Evolutionary conservation across 768 basidiomycete species (phyloP).

Genomic region (Pleurotus giganteus): DNA sequence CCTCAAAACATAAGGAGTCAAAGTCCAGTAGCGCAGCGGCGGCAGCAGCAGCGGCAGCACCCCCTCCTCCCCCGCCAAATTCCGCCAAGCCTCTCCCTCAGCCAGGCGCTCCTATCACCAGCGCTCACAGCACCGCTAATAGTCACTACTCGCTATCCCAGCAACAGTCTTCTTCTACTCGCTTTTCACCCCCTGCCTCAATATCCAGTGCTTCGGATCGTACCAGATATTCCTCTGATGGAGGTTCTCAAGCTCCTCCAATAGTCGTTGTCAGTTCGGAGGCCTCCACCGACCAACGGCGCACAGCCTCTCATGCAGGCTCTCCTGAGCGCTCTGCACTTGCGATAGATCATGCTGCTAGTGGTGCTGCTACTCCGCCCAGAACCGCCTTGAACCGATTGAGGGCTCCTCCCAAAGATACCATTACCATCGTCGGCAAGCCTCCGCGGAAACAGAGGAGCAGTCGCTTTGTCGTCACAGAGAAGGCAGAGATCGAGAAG

Average conservation of each 20-base stretch:
- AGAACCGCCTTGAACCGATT: slow-evolving; percentile 70
- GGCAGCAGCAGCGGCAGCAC: slow-evolving; percentile 34
- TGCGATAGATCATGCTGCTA: slow-evolving; percentile 40
- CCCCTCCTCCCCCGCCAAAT: slow-evolving; percentile 65
- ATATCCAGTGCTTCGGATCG: slow-evolving; percentile 52
- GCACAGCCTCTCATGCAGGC: slow-evolving; percentile 35
- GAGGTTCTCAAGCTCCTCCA: slow-evolving; percentile 61
- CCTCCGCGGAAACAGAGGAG: slow-evolving; percentile 97
- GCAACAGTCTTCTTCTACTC: slow-evolving; percentile 38
- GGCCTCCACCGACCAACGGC: slow-evolving; percentile 45
- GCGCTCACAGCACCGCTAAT: slow-evolving; percentile 24
- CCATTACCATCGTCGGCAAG: slow-evolving; percentile 94
- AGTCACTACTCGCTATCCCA: slow-evolving; percentile 37
- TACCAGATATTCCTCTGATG: slow-evolving; percentile 45
- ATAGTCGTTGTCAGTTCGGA: slow-evolving; percentile 88
- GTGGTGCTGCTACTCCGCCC: slow-evolving; percentile 59
- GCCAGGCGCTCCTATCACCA: slow-evolving; percentile 36
- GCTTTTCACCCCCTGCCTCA: slow-evolving; percentile 40
- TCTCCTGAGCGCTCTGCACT: slow-evolving; percentile 48
- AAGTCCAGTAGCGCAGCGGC: slow-evolving; percentile 39
- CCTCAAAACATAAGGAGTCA: slow-evolving; percentile 64
- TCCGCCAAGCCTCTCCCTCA: slow-evolving; percentile 63
- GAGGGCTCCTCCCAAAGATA: slow-evolving; percentile 87
- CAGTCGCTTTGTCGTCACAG: slow-evolving; percentile 93
- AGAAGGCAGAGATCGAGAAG: slow-evolving; percentile 94